Conservation (phyloP, 352 stramenopile species). For the Globisporangium echinulatum region DNA sequence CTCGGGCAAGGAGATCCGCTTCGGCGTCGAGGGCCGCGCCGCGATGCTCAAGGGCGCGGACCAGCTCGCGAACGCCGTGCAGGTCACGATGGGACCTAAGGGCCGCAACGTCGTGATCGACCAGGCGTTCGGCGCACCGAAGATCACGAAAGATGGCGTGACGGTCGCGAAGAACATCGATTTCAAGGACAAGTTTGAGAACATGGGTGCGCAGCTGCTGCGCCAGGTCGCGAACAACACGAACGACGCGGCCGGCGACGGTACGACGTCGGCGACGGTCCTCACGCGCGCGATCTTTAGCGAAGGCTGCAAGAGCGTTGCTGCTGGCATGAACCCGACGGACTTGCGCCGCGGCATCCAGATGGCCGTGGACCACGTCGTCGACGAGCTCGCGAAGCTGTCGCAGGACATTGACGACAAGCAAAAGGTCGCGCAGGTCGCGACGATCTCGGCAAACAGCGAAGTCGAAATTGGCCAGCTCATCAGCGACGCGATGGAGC, state of each 20-base stretch:
- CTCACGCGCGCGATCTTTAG: conserved; percentile 98
- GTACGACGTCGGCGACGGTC: conserved; percentile 99
- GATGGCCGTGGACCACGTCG: conserved; percentile 95
- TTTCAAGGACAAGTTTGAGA: conserved; percentile 81
- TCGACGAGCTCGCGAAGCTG: conserved; percentile 93
- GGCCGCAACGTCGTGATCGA: conserved; percentile 99
- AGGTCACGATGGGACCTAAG: conserved; percentile 99
- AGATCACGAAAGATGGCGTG: conserved; percentile 80
- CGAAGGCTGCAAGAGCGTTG: conserved; percentile 98
- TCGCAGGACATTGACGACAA: conserved; percentile 97
- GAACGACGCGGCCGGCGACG: conserved; percentile 99
- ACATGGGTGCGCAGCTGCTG: conserved; percentile 68
- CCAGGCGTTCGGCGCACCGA: conserved; percentile 86
- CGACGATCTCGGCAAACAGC: conserved; percentile 99
- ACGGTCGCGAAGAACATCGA: conserved; percentile 72
- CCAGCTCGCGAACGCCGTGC: conserved; percentile 97
- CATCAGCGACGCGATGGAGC: conserved; percentile 99
- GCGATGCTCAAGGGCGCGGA: conserved; percentile 98
- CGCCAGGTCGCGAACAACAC: conserved; percentile 94
- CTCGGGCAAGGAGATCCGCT: conserved; percentile 98
- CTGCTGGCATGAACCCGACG: conserved; percentile 99
- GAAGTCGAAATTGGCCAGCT: conserved; percentile 97
- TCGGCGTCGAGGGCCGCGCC: conserved; percentile 96
- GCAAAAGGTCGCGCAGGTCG: conserved; percentile 99
- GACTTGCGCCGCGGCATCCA: conserved; percentile 98